A percentile compares a stretch with the other conserved stretches of the same genome.
Conservation (phyloP, 768 basidiomycete genomes). For the Clathrus columnatus region DNA sequence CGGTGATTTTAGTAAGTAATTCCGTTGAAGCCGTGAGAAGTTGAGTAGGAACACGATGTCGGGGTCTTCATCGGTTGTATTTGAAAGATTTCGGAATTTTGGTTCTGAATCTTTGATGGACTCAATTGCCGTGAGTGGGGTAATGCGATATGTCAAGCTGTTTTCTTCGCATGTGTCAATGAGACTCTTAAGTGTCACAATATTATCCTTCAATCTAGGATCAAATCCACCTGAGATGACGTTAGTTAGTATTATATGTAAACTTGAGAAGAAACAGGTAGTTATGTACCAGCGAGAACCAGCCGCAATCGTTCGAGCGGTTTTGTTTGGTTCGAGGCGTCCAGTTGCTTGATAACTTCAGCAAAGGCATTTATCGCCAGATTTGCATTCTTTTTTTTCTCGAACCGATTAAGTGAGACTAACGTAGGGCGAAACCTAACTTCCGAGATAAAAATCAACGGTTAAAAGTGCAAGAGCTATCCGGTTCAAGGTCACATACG, state of each 20-base stretch:
- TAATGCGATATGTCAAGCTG: constrained; percentile 50
- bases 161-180: constrained; percentile 47
- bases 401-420: constrained; percentile 88
- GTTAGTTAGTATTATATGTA: not conserved
- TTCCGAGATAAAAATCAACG: constrained; percentile 4
- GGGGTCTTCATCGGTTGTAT: constrained; percentile 28
- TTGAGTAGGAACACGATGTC: constrained; percentile 87
- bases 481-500: constrained; percentile 12
- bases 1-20: constrained; percentile 61
- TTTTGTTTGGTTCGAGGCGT: constrained; percentile 2
- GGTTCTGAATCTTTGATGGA: constrained; percentile 22
- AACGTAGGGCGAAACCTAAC: constrained; percentile 59
- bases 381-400: constrained; percentile 85
- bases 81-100: constrained; percentile 34
- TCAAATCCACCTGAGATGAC: constrained; percentile 73
- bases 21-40: constrained; percentile 77
- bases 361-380: constrained; percentile 79
- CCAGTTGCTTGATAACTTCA: constrained; percentile 30
- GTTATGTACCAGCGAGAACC: constrained; percentile 60
- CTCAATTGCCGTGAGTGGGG: constrained; percentile 32
- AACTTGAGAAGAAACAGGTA: not conserved
- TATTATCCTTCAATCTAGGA: constrained; percentile 76
- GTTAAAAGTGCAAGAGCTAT: not conserved
- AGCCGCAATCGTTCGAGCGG: constrained; percentile 44
- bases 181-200: constrained; percentile 49